phyloP scores from a whole-genome alignment of 768 basidiomycete species.

The Amanita pallidorosea region DNA sequence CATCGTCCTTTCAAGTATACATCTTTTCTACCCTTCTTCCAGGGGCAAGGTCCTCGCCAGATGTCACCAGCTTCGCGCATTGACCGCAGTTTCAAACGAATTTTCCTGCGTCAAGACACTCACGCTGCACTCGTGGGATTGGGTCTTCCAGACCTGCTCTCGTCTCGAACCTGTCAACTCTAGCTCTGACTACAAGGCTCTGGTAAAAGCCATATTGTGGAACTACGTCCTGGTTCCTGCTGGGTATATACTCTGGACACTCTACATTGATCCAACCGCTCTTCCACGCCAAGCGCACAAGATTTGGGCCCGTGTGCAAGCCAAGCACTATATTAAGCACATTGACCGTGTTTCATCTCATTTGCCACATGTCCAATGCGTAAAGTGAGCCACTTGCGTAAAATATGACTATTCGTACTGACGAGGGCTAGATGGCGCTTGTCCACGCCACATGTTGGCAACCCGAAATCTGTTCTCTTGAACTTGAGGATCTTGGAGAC shows the following conservation, averaged over 20 bases:
- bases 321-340: neutral
- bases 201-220: neutral
- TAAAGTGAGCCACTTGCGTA: too few relatives aligned
- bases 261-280: neutral
- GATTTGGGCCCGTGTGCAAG: neutral
- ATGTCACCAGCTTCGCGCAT: neutral
- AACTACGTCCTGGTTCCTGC: neutral
- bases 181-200: neutral
- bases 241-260: neutral
- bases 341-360: neutral
- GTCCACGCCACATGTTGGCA: neutral
- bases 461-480: neutral
- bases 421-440: neutral
- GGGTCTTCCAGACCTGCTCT: neutral
- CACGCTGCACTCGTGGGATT: constrained; percentile 1
- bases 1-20: constrained; percentile 3
- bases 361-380: neutral
- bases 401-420: neutral
- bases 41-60: neutral
- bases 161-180: neutral
- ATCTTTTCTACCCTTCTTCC: neutral
- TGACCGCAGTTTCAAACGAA: neutral
- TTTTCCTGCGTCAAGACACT: neutral
- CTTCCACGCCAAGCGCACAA: neutral
- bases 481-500: neutral